These are phyloP conservation scores for Volutella citrinella DNA, from an alignment of 2,329 filamentous ascomycete species.

Conservation along the genomic window DNA sequence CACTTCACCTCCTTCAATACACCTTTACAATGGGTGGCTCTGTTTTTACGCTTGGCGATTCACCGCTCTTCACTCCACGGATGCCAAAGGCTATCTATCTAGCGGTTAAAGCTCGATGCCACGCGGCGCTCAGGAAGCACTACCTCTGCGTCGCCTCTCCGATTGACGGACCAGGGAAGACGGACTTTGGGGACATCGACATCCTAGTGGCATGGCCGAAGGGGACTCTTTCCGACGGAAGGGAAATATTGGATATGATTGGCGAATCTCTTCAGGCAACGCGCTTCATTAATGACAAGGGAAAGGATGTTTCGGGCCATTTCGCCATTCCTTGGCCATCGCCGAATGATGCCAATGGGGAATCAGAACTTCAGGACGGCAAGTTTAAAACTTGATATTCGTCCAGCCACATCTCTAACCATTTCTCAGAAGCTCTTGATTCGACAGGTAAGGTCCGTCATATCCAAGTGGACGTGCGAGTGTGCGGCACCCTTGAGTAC, in stretches of 20 bases:
- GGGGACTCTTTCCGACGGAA: conserved; percentile 3
- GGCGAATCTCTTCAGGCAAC: conserved; percentile 44
- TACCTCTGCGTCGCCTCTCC: conserved; percentile 57
- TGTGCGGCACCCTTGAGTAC: conserved; percentile 41
- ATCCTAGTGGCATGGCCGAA: conserved; percentile 52
- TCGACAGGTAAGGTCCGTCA: conserved; percentile 33
- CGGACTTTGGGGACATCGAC: conserved; percentile 70
- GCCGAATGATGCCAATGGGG: too few species aligned
- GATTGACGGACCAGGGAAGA: conserved; percentile 67
- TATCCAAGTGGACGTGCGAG: conserved; percentile 68
- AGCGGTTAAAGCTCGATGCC: conserved; percentile 44
- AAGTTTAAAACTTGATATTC: too few species aligned
- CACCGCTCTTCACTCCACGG: conserved; percentile 59
- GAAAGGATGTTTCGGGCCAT: conserved; percentile 31
- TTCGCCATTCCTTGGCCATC: conserved; percentile 57
- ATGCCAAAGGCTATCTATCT: conserved; percentile 60
- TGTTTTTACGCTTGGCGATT: conserved; percentile 47
- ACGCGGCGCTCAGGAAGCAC: conserved; percentile 44
- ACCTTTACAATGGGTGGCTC: conserved; percentile 60
- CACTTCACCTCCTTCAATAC: too few species aligned
- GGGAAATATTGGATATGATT: conserved; percentile 24
- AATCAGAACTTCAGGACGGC: too few species aligned
- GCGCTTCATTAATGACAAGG: conserved; percentile 28
- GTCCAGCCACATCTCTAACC: too few species aligned
- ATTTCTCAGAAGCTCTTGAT: too few species aligned